These are phyloP conservation scores for Aureobasidium sp. DNA, from an alignment of 2,329 filamentous ascomycete genomes.

Conservation along the genomic window DNA sequence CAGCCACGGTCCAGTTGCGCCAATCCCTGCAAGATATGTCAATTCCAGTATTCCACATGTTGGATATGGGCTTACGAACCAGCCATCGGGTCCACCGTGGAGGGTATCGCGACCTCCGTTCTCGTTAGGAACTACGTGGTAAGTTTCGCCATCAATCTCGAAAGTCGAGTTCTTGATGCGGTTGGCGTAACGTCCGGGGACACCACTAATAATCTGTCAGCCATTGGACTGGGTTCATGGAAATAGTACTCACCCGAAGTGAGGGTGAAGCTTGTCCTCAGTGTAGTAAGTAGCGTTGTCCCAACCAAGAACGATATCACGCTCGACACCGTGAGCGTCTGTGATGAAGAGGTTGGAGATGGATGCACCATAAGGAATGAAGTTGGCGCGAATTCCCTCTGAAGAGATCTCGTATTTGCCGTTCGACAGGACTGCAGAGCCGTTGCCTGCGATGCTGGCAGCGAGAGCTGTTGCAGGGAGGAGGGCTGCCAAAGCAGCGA, in stretches of 20 bases:
- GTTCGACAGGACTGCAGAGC: constrained; percentile 22
- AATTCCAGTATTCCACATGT: constrained; percentile 43
- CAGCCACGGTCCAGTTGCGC: constrained; percentile 63
- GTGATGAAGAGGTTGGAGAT: constrained; percentile 63
- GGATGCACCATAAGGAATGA: constrained; percentile 67
- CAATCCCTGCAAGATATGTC: constrained; percentile 50
- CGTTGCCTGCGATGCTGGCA: constrained; percentile 17
- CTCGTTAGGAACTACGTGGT: constrained; percentile 43
- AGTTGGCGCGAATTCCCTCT: constrained; percentile 56
- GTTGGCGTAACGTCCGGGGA: constrained; percentile 60
- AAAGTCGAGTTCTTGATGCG: constrained; percentile 58
- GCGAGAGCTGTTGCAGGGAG: constrained; percentile 15
- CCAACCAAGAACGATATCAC: constrained; percentile 65
- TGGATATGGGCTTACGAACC: constrained; percentile 44
- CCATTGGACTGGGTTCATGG: background rate
- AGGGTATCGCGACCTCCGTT: constrained; percentile 42
- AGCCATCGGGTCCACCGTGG: constrained; percentile 39
- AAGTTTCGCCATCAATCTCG: constrained; percentile 38
- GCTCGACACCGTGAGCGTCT: constrained; percentile 57
- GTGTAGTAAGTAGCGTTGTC: constrained; percentile 67
- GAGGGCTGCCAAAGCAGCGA: constrained; percentile 16
- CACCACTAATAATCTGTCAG: background rate
- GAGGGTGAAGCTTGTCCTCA: constrained; percentile 55
- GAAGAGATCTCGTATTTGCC: constrained; percentile 64
- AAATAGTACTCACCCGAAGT: constrained; percentile 45